These are phyloP conservation scores for Entophlyctis luteolus DNA, from an alignment of 192 early-diverging fungal genomes.

Conservation along the genomic window DNA sequence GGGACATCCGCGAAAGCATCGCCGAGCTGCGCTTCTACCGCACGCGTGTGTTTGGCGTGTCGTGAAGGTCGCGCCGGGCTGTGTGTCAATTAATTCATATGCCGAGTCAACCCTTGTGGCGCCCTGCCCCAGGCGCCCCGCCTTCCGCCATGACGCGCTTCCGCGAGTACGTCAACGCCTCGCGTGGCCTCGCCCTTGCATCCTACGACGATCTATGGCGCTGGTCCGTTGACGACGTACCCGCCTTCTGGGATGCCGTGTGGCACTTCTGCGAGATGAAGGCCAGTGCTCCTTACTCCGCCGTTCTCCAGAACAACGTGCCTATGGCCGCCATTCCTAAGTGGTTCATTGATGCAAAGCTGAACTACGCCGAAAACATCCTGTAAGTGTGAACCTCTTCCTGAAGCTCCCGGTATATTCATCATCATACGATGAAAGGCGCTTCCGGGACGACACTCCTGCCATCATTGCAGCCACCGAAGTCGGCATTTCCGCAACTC, in stretches of 20 bases:
- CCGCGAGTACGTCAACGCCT: slow-evolving; percentile 62
- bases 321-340: slow-evolving; percentile 83
- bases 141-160: slow-evolving; percentile 47
- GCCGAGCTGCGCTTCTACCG: slow-evolving; percentile 80
- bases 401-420: too few relatives aligned
- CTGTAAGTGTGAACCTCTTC: slow-evolving; percentile 11
- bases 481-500: slow-evolving; percentile 9
- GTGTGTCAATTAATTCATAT: too few relatives aligned
- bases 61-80: too few relatives aligned
- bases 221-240: slow-evolving; percentile 76
- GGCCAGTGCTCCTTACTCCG: slow-evolving; percentile 34
- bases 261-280: slow-evolving; percentile 73
- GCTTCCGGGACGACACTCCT: slow-evolving; percentile 19
- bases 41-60: slow-evolving; percentile 60
- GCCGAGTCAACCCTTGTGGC: too few relatives aligned
- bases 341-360: slow-evolving; percentile 79
- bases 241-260: slow-evolving; percentile 81
- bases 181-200: slow-evolving; percentile 56
- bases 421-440: not conserved
- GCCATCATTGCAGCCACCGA: slow-evolving; percentile 51
- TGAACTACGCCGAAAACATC: slow-evolving; percentile 94
- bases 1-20: slow-evolving; percentile 91
- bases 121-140: too few relatives aligned
- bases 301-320: slow-evolving; percentile 65
- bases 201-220: slow-evolving; percentile 74